Conservation (phyloP, 805 yeast species). For the Ogataea glucozyma region DNA sequence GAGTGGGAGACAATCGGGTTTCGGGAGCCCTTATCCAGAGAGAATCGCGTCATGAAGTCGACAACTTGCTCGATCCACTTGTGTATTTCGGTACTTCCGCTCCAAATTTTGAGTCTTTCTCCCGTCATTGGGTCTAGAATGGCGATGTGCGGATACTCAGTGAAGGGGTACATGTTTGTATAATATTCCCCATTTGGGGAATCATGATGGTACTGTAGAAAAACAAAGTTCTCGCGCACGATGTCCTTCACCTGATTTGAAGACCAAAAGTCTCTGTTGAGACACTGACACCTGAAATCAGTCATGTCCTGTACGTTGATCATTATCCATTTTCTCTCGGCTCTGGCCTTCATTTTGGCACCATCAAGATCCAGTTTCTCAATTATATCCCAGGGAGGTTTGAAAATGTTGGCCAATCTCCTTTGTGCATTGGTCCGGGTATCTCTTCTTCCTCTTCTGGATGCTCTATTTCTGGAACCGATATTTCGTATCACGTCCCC, state of each 20-base stretch:
- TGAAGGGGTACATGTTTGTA: constrained; percentile 67
- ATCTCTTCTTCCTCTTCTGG: constrained; percentile 30
- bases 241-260: constrained; percentile 59
- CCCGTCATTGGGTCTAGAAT: constrained; percentile 95
- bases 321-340: constrained; percentile 73
- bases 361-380: constrained; percentile 64
- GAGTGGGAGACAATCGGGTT: constrained; percentile 70
- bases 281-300: constrained; percentile 84
- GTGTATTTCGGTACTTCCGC: constrained; percentile 59
- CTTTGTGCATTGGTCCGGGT: constrained; percentile 48
- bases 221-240: constrained; percentile 70
- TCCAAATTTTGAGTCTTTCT: constrained; percentile 80
- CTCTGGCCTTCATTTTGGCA: constrained; percentile 70
- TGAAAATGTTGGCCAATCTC: constrained; percentile 76
- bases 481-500: constrained; percentile 41
- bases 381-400: constrained; percentile 94
- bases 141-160: constrained; percentile 82
- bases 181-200: constrained; percentile 74
- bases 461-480: constrained; percentile 32
- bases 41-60: constrained; percentile 65
- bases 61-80: constrained; percentile 68
- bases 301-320: constrained; percentile 84
- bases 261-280: constrained; percentile 95
- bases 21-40: constrained; percentile 59
- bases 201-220: constrained; percentile 81